Conservation (phyloP, 495 filamentous ascomycete genomes). For the Saxispiralis lemnorum region DNA sequence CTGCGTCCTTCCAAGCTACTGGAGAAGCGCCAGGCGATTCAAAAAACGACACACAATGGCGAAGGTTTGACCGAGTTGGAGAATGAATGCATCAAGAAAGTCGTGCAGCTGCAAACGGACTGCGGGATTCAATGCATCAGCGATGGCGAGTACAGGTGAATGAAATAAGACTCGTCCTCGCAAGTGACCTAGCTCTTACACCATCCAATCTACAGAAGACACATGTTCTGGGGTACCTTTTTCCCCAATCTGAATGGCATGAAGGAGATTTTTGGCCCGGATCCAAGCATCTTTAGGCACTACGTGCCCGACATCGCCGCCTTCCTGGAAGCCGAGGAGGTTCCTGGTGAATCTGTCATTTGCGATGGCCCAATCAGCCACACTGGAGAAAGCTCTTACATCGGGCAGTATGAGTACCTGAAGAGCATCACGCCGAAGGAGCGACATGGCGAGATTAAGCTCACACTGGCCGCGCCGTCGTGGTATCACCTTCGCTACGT, state of each 20-base stretch:
- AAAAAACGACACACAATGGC: slow-evolving; percentile 29
- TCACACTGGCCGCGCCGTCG: slow-evolving; percentile 47
- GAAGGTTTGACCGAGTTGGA: slow-evolving; percentile 34
- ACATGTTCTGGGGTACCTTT: slow-evolving; percentile 33
- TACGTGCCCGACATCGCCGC: slow-evolving; percentile 58
- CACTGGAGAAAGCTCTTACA: slow-evolving; percentile 27
- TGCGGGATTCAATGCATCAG: slow-evolving; percentile 51
- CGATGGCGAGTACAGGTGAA: slow-evolving; percentile 45
- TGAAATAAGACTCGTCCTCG: no score
- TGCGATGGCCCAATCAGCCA: slow-evolving; percentile 36
- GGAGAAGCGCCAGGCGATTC: slow-evolving; percentile 37
- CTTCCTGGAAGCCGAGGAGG: slow-evolving; percentile 50
- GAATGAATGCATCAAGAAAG: slow-evolving; percentile 41
- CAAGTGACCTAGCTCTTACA: not conserved
- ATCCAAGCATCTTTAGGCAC: slow-evolving; percentile 19
- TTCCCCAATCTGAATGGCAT: slow-evolving; percentile 24
- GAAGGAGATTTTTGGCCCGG: slow-evolving; percentile 22
- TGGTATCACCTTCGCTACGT: slow-evolving; percentile 51
- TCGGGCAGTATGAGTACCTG: slow-evolving; percentile 41
- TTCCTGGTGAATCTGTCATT: slow-evolving; percentile 56
- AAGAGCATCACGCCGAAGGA: slow-evolving; percentile 32
- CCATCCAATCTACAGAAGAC: not conserved
- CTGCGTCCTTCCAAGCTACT: slow-evolving; percentile 55
- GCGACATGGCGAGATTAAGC: slow-evolving; percentile 37
- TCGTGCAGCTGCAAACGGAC: slow-evolving; percentile 16